Conservation (phyloP, 305 asterid species). For the Fraxinus angustifolia region DNA sequence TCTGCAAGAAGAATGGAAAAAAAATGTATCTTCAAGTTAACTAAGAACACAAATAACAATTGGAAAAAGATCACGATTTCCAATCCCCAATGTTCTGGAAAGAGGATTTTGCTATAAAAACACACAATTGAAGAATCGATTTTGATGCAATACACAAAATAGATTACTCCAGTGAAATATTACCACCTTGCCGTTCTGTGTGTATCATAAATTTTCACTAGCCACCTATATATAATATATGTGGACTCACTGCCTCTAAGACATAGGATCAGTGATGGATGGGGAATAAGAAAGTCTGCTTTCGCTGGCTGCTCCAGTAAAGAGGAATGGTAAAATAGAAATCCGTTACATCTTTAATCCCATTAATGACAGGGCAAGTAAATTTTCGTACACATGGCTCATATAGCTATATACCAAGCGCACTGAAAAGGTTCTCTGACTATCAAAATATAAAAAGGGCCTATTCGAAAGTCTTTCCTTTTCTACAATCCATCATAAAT, state of each 20-base stretch:
- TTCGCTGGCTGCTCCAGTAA: neutral
- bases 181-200: neutral
- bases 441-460: neutral
- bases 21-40: conserved; percentile 18
- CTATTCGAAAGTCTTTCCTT: neutral
- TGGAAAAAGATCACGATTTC: neutral
- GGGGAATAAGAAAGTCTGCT: neutral
- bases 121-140: conserved; percentile 9
- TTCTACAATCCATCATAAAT: neutral
- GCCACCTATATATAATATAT: neutral
- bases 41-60: conserved; percentile 20
- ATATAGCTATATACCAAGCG: neutral
- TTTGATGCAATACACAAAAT: conserved; percentile 4
- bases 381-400: neutral
- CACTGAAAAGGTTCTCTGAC: neutral
- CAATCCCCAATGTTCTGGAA: neutral
- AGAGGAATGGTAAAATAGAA: neutral
- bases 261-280: neutral
- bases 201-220: conserved; percentile 11
- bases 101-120: conserved; percentile 13
- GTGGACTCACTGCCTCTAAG: neutral
- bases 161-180: conserved; percentile 4
- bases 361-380: neutral
- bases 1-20: conserved; percentile 52
- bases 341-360: neutral